Evolutionary conservation across 208 protist genomes (phyloP).

Genomic region (Giardia duodenalis): DNA sequence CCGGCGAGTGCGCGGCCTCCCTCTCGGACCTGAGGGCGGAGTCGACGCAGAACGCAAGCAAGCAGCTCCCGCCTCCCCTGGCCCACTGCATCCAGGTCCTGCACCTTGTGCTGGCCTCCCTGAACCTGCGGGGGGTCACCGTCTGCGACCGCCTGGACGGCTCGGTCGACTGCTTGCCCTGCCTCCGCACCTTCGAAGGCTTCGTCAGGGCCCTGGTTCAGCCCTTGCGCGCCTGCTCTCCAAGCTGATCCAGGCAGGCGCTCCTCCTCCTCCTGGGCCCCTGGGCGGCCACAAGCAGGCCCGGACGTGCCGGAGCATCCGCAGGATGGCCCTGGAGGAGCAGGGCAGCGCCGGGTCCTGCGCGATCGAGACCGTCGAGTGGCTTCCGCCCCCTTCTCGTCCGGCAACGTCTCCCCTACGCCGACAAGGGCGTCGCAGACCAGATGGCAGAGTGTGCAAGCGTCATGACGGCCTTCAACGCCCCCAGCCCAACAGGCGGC

Average conservation of each 20-base stretch:
- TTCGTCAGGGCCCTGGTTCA: background rate
- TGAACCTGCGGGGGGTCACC: background rate
- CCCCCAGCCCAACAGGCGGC: background rate
- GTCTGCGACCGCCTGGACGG: background rate
- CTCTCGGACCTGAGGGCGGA: background rate
- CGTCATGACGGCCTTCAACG: background rate
- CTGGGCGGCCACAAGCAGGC: background rate
- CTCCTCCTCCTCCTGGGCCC: background rate
- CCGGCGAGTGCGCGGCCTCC: background rate
- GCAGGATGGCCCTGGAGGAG: background rate
- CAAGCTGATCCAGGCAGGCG: background rate
- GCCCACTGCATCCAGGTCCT: background rate
- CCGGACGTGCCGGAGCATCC: background rate
- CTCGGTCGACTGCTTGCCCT: background rate
- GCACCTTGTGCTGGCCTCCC: background rate
- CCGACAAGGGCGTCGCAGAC: background rate
- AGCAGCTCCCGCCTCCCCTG: background rate
- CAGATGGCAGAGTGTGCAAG: background rate
- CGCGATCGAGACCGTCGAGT: background rate
- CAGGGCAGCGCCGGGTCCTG: background rate
- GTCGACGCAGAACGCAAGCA: background rate
- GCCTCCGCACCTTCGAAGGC: background rate
- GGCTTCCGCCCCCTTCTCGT: background rate
- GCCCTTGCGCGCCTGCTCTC: background rate
- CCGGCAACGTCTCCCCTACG: background rate